phyloP scores from a whole-genome alignment of 345 rosid species.

The Anacardium occidentale region DNA sequence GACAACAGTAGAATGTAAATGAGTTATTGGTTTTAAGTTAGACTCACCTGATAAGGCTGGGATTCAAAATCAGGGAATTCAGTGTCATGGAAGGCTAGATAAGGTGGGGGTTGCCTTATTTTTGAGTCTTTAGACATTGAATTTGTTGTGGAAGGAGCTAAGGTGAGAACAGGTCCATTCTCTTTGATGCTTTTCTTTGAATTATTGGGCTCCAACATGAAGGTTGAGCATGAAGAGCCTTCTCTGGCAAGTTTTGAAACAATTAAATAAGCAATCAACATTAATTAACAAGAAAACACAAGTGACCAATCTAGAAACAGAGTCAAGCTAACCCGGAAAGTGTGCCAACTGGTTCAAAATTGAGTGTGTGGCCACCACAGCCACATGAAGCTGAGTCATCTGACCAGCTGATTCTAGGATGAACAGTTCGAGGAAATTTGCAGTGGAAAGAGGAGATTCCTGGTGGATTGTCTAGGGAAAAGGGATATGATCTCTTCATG shows the following conservation, averaged over 20 bases:
- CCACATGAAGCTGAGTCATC: conserved; percentile 38
- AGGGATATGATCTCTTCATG: conserved; percentile 52
- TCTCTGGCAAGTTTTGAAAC: conserved; percentile 30
- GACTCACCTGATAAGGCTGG: conserved; percentile 42
- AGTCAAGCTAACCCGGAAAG: conserved; percentile 38
- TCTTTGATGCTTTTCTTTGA: conserved; percentile 28
- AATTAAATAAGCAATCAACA: neutral
- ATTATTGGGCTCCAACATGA: conserved; percentile 25
- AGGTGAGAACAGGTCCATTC: conserved; percentile 45
- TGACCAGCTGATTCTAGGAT: conserved; percentile 28
- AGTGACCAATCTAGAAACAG: neutral
- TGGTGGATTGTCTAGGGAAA: conserved; percentile 38
- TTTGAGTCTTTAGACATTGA: conserved; percentile 24
- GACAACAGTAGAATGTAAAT: neutral
- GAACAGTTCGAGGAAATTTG: conserved; percentile 29
- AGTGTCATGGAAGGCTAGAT: conserved; percentile 17
- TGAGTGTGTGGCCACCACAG: conserved; percentile 21
- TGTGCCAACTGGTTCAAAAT: conserved; percentile 15
- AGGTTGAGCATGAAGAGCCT: conserved; percentile 28
- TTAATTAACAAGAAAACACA: neutral
- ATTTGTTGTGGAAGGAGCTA: conserved; percentile 39
- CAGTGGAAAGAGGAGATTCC: conserved; percentile 20
- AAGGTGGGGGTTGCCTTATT: conserved; percentile 22
- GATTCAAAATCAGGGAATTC: conserved; percentile 34
- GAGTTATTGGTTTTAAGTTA: conserved; percentile 1